Evolutionary conservation across 139 green algal genomes (phyloP).

Genomic region (Mychonastes homosphaera): DNA sequence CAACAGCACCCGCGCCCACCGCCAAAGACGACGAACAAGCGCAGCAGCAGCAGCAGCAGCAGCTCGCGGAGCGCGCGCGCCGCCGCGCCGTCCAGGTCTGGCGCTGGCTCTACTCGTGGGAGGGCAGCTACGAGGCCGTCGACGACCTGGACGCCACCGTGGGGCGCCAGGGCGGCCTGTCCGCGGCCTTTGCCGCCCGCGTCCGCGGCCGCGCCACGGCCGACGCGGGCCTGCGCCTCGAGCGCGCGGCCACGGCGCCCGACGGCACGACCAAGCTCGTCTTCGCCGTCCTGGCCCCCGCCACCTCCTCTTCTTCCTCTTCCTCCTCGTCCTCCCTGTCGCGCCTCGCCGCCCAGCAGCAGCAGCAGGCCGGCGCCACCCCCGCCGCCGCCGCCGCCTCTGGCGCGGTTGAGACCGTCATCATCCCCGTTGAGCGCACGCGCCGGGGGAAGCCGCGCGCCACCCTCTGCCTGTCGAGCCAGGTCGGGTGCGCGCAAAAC

Average conservation of each 20-base stretch:
- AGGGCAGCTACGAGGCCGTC: slow-evolving; percentile 34
- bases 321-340: too few species aligned
- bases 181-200: slow-evolving; percentile 36
- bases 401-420: slow-evolving; percentile 58
- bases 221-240: slow-evolving; percentile 52
- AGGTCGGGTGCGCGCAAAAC: slow-evolving; percentile 51
- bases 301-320: too few species aligned
- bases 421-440: slow-evolving; percentile 60
- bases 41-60: too few species aligned
- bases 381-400: too few species aligned
- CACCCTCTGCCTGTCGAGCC: slow-evolving; percentile 65
- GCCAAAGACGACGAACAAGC: too few species aligned
- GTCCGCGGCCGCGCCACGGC: slow-evolving; percentile 25
- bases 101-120: slow-evolving; percentile 74
- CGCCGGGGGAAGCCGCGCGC: slow-evolving; percentile 31
- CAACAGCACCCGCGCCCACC: too few species aligned
- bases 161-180: slow-evolving; percentile 43
- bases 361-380: too few species aligned
- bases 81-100: slow-evolving; percentile 64
- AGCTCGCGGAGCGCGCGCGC: too few species aligned
- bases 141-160: slow-evolving; percentile 36
- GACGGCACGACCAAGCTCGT: slow-evolving; percentile 74
- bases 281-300: too few species aligned
- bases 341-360: too few species aligned
- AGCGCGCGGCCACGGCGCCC: slow-evolving; percentile 29